Evolutionary conservation across 1,284 basidiomycete species (phyloP), one percentile per base, ranked within the genome.

Genomic region (Apiotrichum porosum): DNA sequence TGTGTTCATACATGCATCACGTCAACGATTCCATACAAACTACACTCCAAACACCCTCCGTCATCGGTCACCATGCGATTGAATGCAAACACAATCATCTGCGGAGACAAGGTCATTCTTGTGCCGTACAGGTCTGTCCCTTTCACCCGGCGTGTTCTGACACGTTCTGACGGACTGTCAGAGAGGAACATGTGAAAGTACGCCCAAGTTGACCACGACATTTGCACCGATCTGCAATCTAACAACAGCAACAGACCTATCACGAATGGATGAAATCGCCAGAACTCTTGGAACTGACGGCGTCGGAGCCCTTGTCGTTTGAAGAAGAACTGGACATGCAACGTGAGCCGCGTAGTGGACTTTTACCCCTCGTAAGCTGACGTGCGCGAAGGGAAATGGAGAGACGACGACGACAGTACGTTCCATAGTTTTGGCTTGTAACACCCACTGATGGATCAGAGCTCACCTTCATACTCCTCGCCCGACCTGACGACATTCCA

Each of bases 251-350:
- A 8, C 39, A 92, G 88, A 85, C 74, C 63, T 97, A 97, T 63
- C 84, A 95, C 67, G 78, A 80, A 61, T 97, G 93, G 93, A 95
- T 97, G 93, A 77, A 80, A 39, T 80, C 82, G 66, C 79, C 81
- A 14, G 81, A 83, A 54, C 75, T 97, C 42, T 80, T 84, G 42
- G 79, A 83, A 54, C 77, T 85, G 28, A 97, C 91, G 0, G 91
- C 92, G 1, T 91, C 87, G 47, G 91, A 95, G 62, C 83, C 84
- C 6, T 77, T 97, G 32, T 81, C 79, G 0, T 74, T 92, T 10
- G 83, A 87, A 44, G 82, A 94, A 65, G 94, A 97, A 65, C 85
- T 85, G 56, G 85, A 85, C 18, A 97, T 97, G 92, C 92, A 97
- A 70, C 77, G 89, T 90, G 62, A 47, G 82, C 75, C 10, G n/a